These are phyloP conservation scores for Aspergillus indologenus DNA, from an alignment of 495 filamentous ascomycete species.

Conservation along the genomic window DNA sequence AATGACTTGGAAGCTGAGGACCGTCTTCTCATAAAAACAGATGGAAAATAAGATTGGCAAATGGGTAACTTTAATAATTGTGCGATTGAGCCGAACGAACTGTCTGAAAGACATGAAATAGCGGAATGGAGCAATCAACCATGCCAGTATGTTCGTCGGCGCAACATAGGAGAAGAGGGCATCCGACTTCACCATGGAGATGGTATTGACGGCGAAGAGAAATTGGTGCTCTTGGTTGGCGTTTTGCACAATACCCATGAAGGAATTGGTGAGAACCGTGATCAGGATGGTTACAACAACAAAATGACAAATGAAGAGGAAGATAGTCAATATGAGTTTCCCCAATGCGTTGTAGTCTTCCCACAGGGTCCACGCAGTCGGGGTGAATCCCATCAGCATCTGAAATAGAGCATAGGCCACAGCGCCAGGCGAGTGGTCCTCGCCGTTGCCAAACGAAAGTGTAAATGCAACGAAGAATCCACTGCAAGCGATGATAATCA, in stretches of 20 bases:
- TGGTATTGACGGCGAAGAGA: constrained; percentile 88
- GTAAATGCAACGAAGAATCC: constrained; percentile 95
- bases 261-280: constrained; percentile 88
- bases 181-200: constrained; percentile 95
- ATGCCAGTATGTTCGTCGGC: constrained; percentile 83
- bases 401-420: constrained; percentile 90
- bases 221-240: constrained; percentile 93
- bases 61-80: constrained; percentile 85
- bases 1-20: constrained; percentile 66
- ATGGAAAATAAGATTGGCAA: constrained; percentile 81
- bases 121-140: constrained; percentile 76
- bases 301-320: constrained; percentile 92
- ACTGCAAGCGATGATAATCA: constrained; percentile 81
- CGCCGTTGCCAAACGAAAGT: constrained; percentile 64
- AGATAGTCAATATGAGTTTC: constrained; percentile 68
- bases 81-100: constrained; percentile 78
- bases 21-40: constrained; percentile 77
- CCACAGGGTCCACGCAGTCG: constrained; percentile 73
- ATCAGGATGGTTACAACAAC: constrained; percentile 91
- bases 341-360: constrained; percentile 74
- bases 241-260: constrained; percentile 90
- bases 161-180: constrained; percentile 88
- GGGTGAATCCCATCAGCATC: constrained; percentile 85
- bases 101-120: constrained; percentile 73
- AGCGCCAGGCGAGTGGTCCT: constrained; percentile 52